Evolutionary conservation across 2,329 filamentous ascomycete genomes (phyloP).

Genomic region (Metarhizium guizhouense): DNA sequence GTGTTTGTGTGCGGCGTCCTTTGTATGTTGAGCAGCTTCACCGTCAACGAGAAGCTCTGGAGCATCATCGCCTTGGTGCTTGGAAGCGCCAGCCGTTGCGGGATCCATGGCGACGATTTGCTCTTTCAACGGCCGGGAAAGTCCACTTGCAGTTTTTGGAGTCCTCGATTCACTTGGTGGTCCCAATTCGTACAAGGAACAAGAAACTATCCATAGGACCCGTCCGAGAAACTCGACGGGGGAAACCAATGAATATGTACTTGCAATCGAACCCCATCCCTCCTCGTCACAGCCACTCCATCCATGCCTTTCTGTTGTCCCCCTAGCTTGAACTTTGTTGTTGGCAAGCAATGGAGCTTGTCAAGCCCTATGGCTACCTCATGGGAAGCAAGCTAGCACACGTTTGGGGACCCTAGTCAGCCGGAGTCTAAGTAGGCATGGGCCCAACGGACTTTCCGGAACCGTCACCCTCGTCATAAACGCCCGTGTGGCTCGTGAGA

Average conservation of each 20-base stretch:
- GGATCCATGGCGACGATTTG: neutral
- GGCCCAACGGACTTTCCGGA: constrained; percentile 1
- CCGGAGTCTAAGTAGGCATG: no score
- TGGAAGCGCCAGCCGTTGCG: neutral
- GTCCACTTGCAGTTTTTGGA: neutral
- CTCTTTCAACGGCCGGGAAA: neutral
- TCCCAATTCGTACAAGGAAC: neutral
- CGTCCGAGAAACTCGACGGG: neutral
- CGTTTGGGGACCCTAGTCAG: neutral
- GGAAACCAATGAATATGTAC: neutral
- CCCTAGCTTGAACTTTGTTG: neutral
- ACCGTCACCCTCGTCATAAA: neutral
- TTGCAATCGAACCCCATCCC: neutral
- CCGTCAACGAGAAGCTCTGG: neutral
- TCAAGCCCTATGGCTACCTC: neutral
- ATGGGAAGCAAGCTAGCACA: neutral
- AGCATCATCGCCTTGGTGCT: neutral
- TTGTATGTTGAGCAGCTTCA: neutral
- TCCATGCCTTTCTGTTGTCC: neutral
- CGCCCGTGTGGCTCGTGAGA: no score
- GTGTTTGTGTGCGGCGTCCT: neutral
- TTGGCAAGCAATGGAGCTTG: neutral
- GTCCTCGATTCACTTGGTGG: neutral
- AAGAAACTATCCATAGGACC: neutral
- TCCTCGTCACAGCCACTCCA: neutral